Evolutionary conservation across 352 stramenopile genomes (phyloP), one percentile per base, ranked within the genome.

Genomic region (Phytophthora aleatoria): DNA sequence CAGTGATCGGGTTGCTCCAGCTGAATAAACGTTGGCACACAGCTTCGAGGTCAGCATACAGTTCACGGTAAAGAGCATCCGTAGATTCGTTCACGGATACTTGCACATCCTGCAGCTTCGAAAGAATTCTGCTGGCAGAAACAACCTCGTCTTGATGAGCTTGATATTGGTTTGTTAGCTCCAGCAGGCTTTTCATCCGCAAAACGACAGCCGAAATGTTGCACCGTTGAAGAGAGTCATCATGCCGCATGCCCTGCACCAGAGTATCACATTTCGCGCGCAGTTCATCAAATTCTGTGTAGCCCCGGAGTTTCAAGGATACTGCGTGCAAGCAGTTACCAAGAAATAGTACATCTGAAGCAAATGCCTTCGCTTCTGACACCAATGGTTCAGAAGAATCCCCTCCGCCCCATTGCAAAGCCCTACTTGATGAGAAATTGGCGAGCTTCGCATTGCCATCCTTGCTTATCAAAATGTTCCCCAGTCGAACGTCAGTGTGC

Each of bases 381-480:
- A n/a, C 12, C 35, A 5, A 41, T 41, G 35, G 35, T 5, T 36
- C 50, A 35, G 35, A 44, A 56, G 33, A 20, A 16, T 12, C 35
- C n/a, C 30, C 28, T 30, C 15, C 15, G n/a, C 27, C 28, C 15
- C 47, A 41, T 4, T 39, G 13, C 6, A 53, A n/a, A 13, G 28
- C 47, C 42, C 2, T 39, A 38, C 28, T 53, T 24, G 47, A 53
- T n/a, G 47, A 53, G 7, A 55, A 55, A 10, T 55, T 55, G 5
- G 49, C 31, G 5, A 55, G 30, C 11, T 55, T 55, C n/a, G 49
- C 49, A 16, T 5, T 44, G 33, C 24, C 31, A 44, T 55, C 49
- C n/a, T 33, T 55, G 20, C 35, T 33, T 16, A 55, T 55, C 16
- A 55, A 20, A 26, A 55, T 55, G 44, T 55, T 55, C 20, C 49